Percentiles rank a stretch among this genome's conserved stretches.
phyloP scores from a whole-genome alignment of 1,139 yeast genomes.

The Blastobotrys niveus region DNA sequence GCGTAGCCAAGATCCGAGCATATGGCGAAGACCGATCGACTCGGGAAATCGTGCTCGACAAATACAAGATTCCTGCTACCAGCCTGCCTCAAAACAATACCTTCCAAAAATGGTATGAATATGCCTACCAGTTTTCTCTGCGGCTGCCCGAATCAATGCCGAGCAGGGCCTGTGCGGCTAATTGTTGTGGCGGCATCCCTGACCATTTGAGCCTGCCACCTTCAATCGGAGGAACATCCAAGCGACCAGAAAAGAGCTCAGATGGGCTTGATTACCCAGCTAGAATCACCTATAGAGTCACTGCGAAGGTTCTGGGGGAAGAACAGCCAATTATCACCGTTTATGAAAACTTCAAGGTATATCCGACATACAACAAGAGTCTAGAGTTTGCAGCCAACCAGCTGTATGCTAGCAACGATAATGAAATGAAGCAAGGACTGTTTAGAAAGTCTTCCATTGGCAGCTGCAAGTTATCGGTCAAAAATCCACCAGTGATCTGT shows the following conservation, averaged over 20 bases:
- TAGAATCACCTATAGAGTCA: slow-evolving; percentile 3
- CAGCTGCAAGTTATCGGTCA: slow-evolving; percentile 6
- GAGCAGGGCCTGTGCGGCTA: neutral
- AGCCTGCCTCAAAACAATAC: neutral
- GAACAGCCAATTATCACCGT: slow-evolving; percentile 6
- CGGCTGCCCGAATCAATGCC: slow-evolving; percentile 3
- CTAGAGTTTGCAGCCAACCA: neutral
- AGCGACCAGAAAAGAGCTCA: slow-evolving; percentile 5
- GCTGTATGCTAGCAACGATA: neutral
- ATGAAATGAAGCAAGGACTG: slow-evolving; percentile 10
- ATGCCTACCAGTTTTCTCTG: slow-evolving; percentile 5
- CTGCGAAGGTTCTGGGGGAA: slow-evolving; percentile 9
- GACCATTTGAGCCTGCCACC: slow-evolving; percentile 11
- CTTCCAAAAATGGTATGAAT: slow-evolving; percentile 1
- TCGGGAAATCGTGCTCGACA: slow-evolving; percentile 1
- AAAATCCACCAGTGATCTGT: slow-evolving; percentile 6
- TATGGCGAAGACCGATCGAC: slow-evolving; percentile 11
- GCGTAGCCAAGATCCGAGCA: slow-evolving; percentile 5
- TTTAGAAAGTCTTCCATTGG: slow-evolving; percentile 9
- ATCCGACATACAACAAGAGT: neutral
- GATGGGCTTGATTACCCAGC: slow-evolving; percentile 5
- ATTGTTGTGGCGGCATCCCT: too few relatives aligned
- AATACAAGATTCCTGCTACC: neutral
- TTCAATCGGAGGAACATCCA: slow-evolving; percentile 7
- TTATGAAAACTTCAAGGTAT: neutral